Base-by-base conservation (phyloP, 352 stramenopile genomes). In the Pythium sukuiense region DNA sequence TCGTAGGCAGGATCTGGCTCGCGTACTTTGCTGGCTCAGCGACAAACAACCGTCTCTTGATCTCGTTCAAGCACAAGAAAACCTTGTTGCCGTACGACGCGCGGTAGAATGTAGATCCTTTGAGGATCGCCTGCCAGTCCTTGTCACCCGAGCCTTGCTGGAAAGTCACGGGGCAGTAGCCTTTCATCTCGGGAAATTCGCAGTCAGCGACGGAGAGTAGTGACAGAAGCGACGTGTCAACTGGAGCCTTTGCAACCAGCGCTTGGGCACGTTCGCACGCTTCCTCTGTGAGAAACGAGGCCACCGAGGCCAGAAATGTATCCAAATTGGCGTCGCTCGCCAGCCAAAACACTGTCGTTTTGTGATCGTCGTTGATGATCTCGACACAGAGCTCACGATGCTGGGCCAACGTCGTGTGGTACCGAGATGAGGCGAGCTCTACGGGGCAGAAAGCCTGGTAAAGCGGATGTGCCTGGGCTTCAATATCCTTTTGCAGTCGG, bases 91-190 rank as follows among this genome's bases (percentile, higher is more conserved):
- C 59, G 54, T 86, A 92, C 26, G 80, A 85, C 4, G 77, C 76
- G 26, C 84, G 79, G 35, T 83, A 86, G 65, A 90, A 90, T 26
- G 90, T 66, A 16, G 62, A 76, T 3, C 84, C 82, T 56, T 82
- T 85, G 35, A 83, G 71, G 18, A 88, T 74, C 3, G 77, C 71
- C 12, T 66, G 62, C 78, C 78, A 87, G 59, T 81, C 71, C 26
- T 72, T 76, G 6, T 76, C 64, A 14, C 65, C 70, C 1, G 49
- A 59, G 32, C 74, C 76, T 9, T 68, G 57, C 20, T 78, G 65
- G 54, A 90, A 90, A 3, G 80, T 90, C 26, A 92, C 84, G 7
- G 84, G 81, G 56, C 82, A 92, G 59, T 91, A 92, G 7, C 82
- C 84, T 69, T 87, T 88, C 50, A 90, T 64, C 58, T 92, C 84